Evolutionary conservation across 441 rosid genomes (phyloP), one percentile per base, ranked within the genome.

Genomic region (Lepidium campestre): DNA sequence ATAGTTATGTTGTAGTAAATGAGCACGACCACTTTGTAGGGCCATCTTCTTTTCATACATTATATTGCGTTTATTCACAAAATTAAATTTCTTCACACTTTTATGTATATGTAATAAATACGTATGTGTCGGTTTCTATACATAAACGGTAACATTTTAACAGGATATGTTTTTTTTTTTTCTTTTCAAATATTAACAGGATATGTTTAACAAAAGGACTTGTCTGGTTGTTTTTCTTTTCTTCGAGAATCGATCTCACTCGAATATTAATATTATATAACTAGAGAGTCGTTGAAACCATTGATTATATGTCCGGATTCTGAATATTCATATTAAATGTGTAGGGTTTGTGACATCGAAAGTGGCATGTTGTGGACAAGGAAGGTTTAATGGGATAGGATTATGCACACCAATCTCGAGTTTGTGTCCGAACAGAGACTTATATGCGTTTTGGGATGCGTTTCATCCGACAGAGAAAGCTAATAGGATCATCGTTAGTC

Each of bases 331-430:
- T 46, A 48, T 46, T 20, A 7, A 27, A 48, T 10, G 22, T 69
- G 49, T 72, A 88, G 91, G 96, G 40, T 86, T 88, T 75, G 82
- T 77, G 34, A 85, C 92, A n/a, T 83, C 90, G 9, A 80, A 85
- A 66, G 60, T 82, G 59, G 94, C 91, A 13, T 86, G 94, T n/a
- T 88, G 91, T 29, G 94, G 94, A 12, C 89, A 88, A 79, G 94
- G 91, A 64, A 84, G 82, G 0, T 80, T 77, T 64, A 88, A 84
- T 75, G 94, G 94, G 35, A 67, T 88, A 17, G 95, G 95, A 37
- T 70, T 86, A 11, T 88, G 91, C 79, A 84, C 95, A 8, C 19
- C 67, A 2, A 70, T 74, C 10, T 88, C 90, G 10, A 84, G 80
- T 55, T 48, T 88, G 71, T 88, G 95, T 67, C 86, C 86, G 2